phyloP scores from a whole-genome alignment of 2,329 filamentous ascomycete genomes.

The Trichoderma sp. region DNA sequence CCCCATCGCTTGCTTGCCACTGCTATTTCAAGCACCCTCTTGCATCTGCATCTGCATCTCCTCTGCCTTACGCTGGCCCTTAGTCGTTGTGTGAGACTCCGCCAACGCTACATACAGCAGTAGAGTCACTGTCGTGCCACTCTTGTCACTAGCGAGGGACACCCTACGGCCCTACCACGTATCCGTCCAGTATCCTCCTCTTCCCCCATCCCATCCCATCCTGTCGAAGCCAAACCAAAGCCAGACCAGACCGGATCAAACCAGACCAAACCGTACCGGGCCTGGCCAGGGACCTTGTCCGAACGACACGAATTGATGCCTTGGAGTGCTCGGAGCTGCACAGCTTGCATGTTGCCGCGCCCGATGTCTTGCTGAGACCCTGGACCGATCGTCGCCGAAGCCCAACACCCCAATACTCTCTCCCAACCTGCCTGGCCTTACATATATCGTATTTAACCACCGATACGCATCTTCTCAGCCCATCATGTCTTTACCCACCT shows the following conservation, averaged over 20 bases:
- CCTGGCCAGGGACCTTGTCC: slow-evolving; percentile 18
- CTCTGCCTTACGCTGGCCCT: not conserved
- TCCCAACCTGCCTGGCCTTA: slow-evolving; percentile 11
- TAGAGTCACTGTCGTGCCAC: slow-evolving; percentile 17
- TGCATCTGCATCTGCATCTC: not conserved
- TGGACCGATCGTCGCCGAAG: slow-evolving; percentile 19
- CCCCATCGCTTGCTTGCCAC: not conserved
- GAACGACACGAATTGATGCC: slow-evolving; percentile 13
- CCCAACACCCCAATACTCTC: slow-evolving; percentile 14
- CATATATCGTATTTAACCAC: slow-evolving; percentile 17
- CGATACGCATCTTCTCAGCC: slow-evolving; percentile 2
- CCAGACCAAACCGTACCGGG: not conserved
- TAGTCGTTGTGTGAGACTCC: slow-evolving; percentile 6
- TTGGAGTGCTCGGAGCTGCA: slow-evolving; percentile 19
- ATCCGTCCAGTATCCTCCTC: slow-evolving; percentile 1
- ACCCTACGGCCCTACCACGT: slow-evolving; percentile 17
- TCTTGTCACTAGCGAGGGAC: slow-evolving; percentile 17
- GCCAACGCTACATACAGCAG: not conserved
- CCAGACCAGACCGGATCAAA: not conserved
- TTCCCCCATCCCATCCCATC: not conserved
- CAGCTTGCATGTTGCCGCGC: slow-evolving; percentile 21
- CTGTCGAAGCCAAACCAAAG: not conserved
- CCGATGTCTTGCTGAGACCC: slow-evolving; percentile 22
- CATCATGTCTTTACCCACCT: slow-evolving; percentile 21
- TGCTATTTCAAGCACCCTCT: slow-evolving; percentile 2